These are phyloP conservation scores for Rosa rugosa DNA, from an alignment of 306 rosid genomes.

Conservation along the genomic window DNA sequence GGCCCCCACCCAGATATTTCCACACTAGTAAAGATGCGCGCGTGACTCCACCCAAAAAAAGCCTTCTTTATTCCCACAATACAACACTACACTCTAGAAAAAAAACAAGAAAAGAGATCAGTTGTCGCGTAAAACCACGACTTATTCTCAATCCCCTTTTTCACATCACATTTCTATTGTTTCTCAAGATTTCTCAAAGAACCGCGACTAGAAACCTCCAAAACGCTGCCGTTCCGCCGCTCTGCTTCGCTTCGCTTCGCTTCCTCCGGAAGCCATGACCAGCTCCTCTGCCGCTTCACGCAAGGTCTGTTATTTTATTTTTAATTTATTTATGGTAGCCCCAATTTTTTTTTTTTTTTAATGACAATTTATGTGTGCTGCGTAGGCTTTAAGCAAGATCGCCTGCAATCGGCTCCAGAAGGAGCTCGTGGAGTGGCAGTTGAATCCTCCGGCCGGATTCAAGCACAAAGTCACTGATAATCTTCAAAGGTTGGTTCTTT, in stretches of 20 bases:
- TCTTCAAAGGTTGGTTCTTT: conserved; percentile 56
- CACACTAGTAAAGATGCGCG: neutral
- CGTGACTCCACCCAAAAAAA: neutral
- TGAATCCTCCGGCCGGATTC: conserved; percentile 84
- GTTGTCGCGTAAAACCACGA: neutral
- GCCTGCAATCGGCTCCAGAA: conserved; percentile 95
- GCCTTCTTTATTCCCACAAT: neutral
- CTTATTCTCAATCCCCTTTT: neutral
- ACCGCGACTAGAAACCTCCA: neutral
- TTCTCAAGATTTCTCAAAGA: neutral
- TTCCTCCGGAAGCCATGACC: conserved; percentile 48
- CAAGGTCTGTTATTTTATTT: conserved; percentile 46
- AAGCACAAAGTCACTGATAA: conserved; percentile 86
- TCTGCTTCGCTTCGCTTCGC: neutral
- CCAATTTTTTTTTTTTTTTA: neutral
- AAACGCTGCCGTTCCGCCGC: neutral
- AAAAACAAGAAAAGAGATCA: neutral
- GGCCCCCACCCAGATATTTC: conserved; percentile 1
- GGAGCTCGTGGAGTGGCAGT: conserved; percentile 95
- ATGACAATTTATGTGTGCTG: neutral
- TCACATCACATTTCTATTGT: neutral
- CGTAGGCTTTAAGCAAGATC: conserved; percentile 81
- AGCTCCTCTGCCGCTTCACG: conserved; percentile 82
- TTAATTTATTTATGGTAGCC: neutral
- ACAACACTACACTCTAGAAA: neutral